phyloP scores from a whole-genome alignment of 495 filamentous ascomycete genomes.

The Trichoderma virens region DNA sequence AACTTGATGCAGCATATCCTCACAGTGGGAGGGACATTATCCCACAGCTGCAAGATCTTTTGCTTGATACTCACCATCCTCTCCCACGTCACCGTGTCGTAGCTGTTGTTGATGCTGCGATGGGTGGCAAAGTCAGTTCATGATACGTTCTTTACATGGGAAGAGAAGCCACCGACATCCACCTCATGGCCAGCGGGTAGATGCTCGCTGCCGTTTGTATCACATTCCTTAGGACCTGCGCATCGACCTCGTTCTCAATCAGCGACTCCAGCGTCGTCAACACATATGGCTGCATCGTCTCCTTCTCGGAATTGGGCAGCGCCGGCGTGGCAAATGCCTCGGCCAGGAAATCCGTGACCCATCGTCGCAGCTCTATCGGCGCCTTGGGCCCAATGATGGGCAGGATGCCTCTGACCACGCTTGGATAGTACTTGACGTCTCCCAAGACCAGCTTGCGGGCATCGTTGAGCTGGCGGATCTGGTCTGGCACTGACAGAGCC shows the following conservation, averaged over 20 bases:
- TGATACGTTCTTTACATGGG: background rate
- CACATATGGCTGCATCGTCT: slow-evolving; percentile 60
- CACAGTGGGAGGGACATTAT: slow-evolving; percentile 65
- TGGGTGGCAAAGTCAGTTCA: background rate
- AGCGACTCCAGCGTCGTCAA: slow-evolving; percentile 67
- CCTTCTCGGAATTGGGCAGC: slow-evolving; percentile 64
- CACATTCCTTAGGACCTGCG: slow-evolving; percentile 66
- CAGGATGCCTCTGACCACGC: slow-evolving; percentile 81
- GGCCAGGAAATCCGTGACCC: slow-evolving; percentile 93
- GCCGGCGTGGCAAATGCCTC: slow-evolving; percentile 89
- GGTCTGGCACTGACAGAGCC: slow-evolving; percentile 54
- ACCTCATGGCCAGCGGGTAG: slow-evolving; percentile 83
- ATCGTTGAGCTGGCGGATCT: slow-evolving; percentile 74
- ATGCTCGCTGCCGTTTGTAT: slow-evolving; percentile 82
- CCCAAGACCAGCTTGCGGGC: slow-evolving; percentile 82
- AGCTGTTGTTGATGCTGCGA: slow-evolving; percentile 70
- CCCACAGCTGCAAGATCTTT: slow-evolving; percentile 81
- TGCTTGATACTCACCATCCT: slow-evolving; percentile 83
- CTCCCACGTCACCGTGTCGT: slow-evolving; percentile 75
- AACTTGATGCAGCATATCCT: slow-evolving; percentile 96
- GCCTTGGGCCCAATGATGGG: slow-evolving; percentile 75
- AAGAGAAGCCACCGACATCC: slow-evolving; percentile 64
- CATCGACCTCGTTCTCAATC: slow-evolving; percentile 67
- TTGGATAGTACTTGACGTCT: slow-evolving; percentile 76
- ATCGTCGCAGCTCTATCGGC: slow-evolving; percentile 75